Percentiles rank a stretch among this genome's conserved stretches.
Evolutionary conservation across 2,329 filamentous ascomycete species (phyloP).

Genomic region (Dactylella cylindrospora): DNA sequence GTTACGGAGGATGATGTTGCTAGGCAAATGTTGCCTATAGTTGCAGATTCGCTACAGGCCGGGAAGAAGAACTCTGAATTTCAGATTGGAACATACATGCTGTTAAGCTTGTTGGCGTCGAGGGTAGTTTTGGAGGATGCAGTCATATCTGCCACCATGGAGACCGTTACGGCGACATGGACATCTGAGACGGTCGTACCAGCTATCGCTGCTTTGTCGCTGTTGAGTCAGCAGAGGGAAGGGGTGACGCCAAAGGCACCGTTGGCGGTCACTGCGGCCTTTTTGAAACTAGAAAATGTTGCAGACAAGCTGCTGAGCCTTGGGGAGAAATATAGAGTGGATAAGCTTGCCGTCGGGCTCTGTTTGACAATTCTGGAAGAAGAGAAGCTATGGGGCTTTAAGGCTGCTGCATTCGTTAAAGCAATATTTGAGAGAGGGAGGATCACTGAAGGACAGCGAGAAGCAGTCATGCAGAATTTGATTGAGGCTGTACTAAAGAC

Average conservation of each 20-base stretch:
- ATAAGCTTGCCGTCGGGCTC: constrained; percentile 72
- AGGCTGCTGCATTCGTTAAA: constrained; percentile 57
- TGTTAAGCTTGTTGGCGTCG: constrained; percentile 78
- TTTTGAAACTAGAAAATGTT: constrained; percentile 66
- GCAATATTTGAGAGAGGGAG: constrained; percentile 63
- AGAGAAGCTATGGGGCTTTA: constrained; percentile 50
- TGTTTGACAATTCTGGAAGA: constrained; percentile 61
- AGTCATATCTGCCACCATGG: constrained; percentile 83
- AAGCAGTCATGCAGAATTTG: constrained; percentile 67
- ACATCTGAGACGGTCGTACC: constrained; percentile 70
- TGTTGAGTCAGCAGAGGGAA: constrained; percentile 77
- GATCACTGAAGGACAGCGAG: constrained; percentile 64
- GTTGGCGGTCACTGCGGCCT: constrained; percentile 66
- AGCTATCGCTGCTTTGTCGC: constrained; percentile 75
- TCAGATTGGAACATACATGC: constrained; percentile 87
- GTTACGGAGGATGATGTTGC: constrained; percentile 69
- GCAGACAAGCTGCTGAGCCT: constrained; percentile 63
- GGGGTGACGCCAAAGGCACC: constrained; percentile 64
- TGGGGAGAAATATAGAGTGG: constrained; percentile 66
- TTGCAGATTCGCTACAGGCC: constrained; percentile 71
- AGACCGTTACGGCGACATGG: constrained; percentile 78
- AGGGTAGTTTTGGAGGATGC: constrained; percentile 78
- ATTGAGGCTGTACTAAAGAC: constrained; percentile 64
- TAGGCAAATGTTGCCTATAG: constrained; percentile 66
- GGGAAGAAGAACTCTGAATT: constrained; percentile 75